A percentile compares a stretch with the other conserved stretches of the same genome.
These are phyloP conservation scores for Diutina neorugosa DNA, from an alignment of 1,139 yeast genomes.

Conservation along the genomic window DNA sequence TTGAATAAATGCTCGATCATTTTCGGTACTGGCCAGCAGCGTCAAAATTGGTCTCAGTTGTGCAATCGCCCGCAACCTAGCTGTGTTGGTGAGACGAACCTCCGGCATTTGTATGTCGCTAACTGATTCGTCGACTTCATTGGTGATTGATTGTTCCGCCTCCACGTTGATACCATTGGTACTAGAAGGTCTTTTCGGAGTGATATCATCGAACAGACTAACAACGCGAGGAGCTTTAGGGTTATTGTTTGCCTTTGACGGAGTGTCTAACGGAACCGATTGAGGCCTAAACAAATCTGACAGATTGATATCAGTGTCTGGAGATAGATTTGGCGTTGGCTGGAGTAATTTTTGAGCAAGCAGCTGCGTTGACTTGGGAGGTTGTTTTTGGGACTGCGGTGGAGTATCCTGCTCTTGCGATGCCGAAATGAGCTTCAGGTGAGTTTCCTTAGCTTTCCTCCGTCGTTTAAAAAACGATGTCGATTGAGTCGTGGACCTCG, in stretches of 20 bases:
- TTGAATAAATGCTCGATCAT: background rate
- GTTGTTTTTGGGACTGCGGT: background rate
- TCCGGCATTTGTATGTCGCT: background rate
- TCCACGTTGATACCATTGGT: background rate
- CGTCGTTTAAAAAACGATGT: background rate
- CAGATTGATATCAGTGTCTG: background rate
- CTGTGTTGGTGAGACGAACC: background rate
- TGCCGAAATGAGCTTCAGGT: background rate
- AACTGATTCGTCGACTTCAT: background rate
- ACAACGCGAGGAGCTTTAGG: background rate
- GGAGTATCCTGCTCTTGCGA: background rate
- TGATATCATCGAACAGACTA: background rate
- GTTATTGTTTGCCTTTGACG: background rate
- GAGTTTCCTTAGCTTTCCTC: background rate
- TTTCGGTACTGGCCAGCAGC: background rate
- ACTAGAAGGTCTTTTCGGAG: background rate
- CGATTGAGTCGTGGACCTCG: background rate
- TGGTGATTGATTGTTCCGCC: background rate
- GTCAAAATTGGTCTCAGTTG: background rate
- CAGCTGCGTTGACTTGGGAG: background rate
- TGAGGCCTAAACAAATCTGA: background rate
- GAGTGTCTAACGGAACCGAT: background rate
- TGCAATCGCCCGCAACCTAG: background rate
- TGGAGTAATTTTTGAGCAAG: background rate
- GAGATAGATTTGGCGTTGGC: background rate